Percentiles rank a stretch among this genome's conserved stretches.
Conservation (phyloP, 495 filamentous ascomycete species). For the Trichoderma parareesei region DNA sequence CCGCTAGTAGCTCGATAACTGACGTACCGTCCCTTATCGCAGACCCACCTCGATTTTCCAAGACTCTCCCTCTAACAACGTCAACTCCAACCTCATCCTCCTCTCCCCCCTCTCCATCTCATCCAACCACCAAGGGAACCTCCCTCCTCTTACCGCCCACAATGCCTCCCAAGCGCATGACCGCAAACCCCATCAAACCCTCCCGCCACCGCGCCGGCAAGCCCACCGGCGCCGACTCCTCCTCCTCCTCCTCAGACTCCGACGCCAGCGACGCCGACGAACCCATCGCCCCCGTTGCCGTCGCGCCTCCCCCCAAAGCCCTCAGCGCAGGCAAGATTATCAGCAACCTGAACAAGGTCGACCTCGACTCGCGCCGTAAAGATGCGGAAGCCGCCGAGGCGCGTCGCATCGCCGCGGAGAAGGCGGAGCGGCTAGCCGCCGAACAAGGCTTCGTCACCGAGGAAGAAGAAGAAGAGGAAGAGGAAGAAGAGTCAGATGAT, state of each 20-base stretch:
- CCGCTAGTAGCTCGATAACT: too few species aligned
- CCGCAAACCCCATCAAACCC: constrained; percentile 77
- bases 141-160: constrained; percentile 16
- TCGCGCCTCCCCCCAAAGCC: constrained; percentile 49
- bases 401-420: constrained; percentile 34
- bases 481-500: constrained; percentile 47
- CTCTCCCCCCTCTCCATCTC: background rate
- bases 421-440: constrained; percentile 40
- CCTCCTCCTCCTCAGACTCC: constrained; percentile 44
- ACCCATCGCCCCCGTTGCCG: constrained; percentile 23
- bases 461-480: constrained; percentile 34
- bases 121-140: background rate
- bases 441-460: constrained; percentile 76
- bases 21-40: background rate
- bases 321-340: constrained; percentile 50
- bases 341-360: constrained; percentile 55
- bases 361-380: constrained; percentile 47
- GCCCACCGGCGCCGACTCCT: constrained; percentile 56
- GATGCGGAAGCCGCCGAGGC: constrained; percentile 38
- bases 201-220: constrained; percentile 85
- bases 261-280: constrained; percentile 48
- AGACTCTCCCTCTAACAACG: too few species aligned
- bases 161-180: constrained; percentile 92
- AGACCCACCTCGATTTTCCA: background rate
- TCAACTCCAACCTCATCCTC: background rate